Conservation (phyloP, 805 yeast genomes). For the Priceomyces melissophilus region DNA sequence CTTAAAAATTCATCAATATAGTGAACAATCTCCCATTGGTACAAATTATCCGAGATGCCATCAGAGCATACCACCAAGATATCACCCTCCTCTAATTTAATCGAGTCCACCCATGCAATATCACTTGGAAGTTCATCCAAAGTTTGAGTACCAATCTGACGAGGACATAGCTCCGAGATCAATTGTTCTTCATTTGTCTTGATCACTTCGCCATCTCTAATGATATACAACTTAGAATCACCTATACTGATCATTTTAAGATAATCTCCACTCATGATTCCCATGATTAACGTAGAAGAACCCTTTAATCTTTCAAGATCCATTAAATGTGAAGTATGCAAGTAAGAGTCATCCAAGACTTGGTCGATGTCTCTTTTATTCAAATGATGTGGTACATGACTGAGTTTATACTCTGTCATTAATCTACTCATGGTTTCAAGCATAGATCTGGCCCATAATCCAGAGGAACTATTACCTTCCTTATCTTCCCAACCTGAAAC, state of each 20-base stretch:
- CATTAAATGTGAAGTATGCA: slow-evolving; percentile 50
- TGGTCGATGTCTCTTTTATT: slow-evolving; percentile 39
- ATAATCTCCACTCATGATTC: slow-evolving; percentile 46
- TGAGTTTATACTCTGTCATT: slow-evolving; percentile 42
- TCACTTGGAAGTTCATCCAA: slow-evolving; percentile 41
- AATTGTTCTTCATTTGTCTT: slow-evolving; percentile 46
- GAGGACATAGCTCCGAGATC: slow-evolving; percentile 46
- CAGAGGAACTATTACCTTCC: slow-evolving; percentile 41
- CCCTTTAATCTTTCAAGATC: slow-evolving; percentile 45
- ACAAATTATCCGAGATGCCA: slow-evolving; percentile 52
- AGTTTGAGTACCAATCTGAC: slow-evolving; percentile 53
- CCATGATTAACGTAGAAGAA: slow-evolving; percentile 46
- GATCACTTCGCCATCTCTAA: slow-evolving; percentile 43
- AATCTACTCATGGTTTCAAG: slow-evolving; percentile 48
- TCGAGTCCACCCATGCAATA: slow-evolving; percentile 44
- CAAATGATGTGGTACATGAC: slow-evolving; percentile 36
- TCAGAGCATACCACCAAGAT: slow-evolving; percentile 48
- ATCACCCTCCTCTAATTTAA: slow-evolving; percentile 39
- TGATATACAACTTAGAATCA: slow-evolving; percentile 47
- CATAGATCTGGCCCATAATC: slow-evolving; percentile 52
- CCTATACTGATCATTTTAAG: slow-evolving; percentile 51
- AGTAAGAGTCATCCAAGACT: slow-evolving; percentile 44
- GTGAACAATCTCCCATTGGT: slow-evolving; percentile 44
- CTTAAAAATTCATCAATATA: slow-evolving; percentile 31
- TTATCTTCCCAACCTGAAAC: slow-evolving; percentile 54